Evolutionary conservation across 495 filamentous ascomycete genomes (phyloP), one percentile per base, ranked within the genome.

Genomic region (Aspergillus leporis): DNA sequence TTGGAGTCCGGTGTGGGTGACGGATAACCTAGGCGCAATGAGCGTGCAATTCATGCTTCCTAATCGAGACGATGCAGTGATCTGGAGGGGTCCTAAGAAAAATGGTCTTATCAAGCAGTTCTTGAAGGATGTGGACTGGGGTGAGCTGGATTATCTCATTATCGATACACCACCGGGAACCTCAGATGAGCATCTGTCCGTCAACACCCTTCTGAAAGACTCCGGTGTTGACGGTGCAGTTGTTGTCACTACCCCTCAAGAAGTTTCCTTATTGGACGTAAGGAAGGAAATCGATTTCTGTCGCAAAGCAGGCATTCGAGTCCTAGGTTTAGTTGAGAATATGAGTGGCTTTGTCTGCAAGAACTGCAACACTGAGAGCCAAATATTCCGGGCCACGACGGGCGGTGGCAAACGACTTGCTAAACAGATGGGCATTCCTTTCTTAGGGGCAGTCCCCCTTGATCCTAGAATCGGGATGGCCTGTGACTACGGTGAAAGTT

Each of bases 21-120:
- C 83, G 47, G 94, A 96, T 55, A 97, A 97, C 62, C 77, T 98
- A 38, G 88, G 87, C 1, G 91, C 93, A 32, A 98, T 98, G 94
- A 92, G 87, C 54, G 88, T 98, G 62, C 94, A 98, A 72, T 98
- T 98, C 70, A 94, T 98, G 93, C 78, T 98, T 34, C 94, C 94
- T 0, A 90, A 90, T 57, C 78, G 89, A 5, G 94, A 98, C 66
- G 91, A 94, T 60, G 95, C 94, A 4, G 86, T 98, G 13, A 98
- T 98, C 58, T 98, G 94, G 95, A 81, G 93, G 28, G 94, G 94
- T 0, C 89, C 95, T 5, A 98, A 98, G 81, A 98, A 98, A 83
- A 98, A 97, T 66, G 94, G 94, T 1, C 71, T 98, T 56, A 98
- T 98, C 69, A 98, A 98, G 77, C 89, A 93, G 73, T 98, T 98